Base-by-base conservation (phyloP, 2,329 filamentous ascomycete species). In the Ophiostoma sp. region DNA sequence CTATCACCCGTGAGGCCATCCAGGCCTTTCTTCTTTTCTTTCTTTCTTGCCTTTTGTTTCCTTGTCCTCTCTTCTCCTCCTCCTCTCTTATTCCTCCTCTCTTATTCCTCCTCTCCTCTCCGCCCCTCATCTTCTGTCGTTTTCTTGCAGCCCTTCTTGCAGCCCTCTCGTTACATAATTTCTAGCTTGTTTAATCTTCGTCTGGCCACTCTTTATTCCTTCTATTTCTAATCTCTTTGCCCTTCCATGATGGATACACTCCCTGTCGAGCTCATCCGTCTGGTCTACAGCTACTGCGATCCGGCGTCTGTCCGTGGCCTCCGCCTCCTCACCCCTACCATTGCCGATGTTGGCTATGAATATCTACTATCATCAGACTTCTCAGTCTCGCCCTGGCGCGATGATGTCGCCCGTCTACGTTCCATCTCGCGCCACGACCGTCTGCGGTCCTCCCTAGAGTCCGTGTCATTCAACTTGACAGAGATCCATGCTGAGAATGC, bases 401-500 rank as follows among this genome's bases (percentile, higher is more conserved):
- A 78, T 77, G 79, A 66, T 45, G 76, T 81, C 58, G 75, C 76
- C 62, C 77, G 80, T 16, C 76, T 84, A 27, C 76, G 79, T 68
- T 75, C 75, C 65, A 81, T 84, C 68, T 79, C 82, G 16, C 74
- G 74, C 66, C 77, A 82, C 70, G 76, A 78, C 52, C 78, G 77
- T 5, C 78, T 83, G 44, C 77, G 78, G 66, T 73, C 73, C 60
- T 77, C 76, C 69, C 79, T 84, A 73, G 76, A 76, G 41, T 77
- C 79, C 27, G 74, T 83, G 70, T 80, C 78, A 69, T 78, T 84
- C 73, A 82, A 82, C 73, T 77, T 84, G 67, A 76, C 79, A 68
- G 77, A 79, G 64, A 71, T 81, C 60, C 76, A 80, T 70, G 77
- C 78, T 68, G 79, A 80, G 67, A 77, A 77, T 70, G 78, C 77